These are phyloP conservation scores for Podospora didyma DNA, from an alignment of 495 filamentous ascomycete species.

Conservation along the genomic window DNA sequence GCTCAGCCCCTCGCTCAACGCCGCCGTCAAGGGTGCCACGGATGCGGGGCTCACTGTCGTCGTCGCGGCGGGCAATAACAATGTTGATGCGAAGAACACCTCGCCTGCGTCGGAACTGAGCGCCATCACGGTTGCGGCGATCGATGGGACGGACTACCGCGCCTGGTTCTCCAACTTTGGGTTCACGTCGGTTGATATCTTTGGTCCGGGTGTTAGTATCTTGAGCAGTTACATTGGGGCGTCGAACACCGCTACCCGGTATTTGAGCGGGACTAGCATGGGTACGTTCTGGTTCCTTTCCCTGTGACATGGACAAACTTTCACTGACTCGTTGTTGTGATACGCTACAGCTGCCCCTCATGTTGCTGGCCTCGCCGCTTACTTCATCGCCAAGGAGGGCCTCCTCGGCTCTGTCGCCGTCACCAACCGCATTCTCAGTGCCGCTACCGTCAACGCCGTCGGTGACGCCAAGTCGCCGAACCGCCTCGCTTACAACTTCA, in stretches of 20 bases:
- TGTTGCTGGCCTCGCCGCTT: constrained; percentile 47
- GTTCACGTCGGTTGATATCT: constrained; percentile 53
- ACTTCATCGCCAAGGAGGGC: constrained; percentile 31
- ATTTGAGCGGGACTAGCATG: constrained; percentile 48
- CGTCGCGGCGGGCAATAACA: constrained; percentile 52
- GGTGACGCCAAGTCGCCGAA: constrained; percentile 1
- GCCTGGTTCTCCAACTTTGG: constrained; percentile 61
- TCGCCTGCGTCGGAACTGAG: constrained; percentile 53
- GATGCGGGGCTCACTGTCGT: constrained; percentile 46
- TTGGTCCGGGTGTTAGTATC: constrained; percentile 51
- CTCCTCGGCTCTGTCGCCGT: constrained; percentile 4
- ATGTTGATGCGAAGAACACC: constrained; percentile 29
- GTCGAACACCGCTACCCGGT: constrained; percentile 31
- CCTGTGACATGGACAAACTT: background rate
- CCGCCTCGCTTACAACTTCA: constrained; percentile 13
- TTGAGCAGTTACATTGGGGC: constrained; percentile 25
- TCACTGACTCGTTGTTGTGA: background rate
- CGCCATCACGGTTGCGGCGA: constrained; percentile 56
- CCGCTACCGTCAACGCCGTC: background rate
- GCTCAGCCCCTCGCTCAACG: constrained; percentile 49
- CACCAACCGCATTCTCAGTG: constrained; percentile 8
- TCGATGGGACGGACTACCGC: constrained; percentile 38
- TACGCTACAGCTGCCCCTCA: constrained; percentile 49
- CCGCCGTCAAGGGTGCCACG: constrained; percentile 43
- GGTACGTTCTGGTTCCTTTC: background rate